Evolutionary conservation across 2,329 filamentous ascomycete species (phyloP), one percentile per base, ranked within the genome.

Genomic region (Bimuria novae-zelandiae): DNA sequence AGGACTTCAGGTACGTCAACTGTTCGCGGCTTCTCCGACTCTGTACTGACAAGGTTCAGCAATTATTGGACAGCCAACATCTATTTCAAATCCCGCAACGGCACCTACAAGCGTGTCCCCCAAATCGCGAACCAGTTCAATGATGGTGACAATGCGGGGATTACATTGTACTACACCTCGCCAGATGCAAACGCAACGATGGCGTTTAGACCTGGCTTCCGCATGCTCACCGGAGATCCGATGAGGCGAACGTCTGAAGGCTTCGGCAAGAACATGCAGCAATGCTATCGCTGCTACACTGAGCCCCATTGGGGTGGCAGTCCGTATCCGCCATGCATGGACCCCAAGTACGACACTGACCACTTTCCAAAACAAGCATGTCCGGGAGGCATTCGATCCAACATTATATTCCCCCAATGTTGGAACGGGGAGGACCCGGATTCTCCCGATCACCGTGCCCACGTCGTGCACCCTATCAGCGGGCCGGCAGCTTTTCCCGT

Each of bases 351-450:
- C 12, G 61, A 79, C 60, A 69, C 65, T 11, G 70, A 77, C 57
- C 49, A 60, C 37, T 68, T 68, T 39, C 65, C 65, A n/a, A 52
- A 41, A 1, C 41, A 58, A 21, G 61, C 63, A 1, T 68, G 65
- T 30, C 50, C 59, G 1, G 62, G 57, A 0, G 65, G 65, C 3
- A 65, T 67, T 22, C 55, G 12, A 48, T 55, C 45, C 41, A 60
- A 43, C 32, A 87, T 78, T 49, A 69, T 74, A 76, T 87, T 89
- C 74, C 87, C 87, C 2, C 87, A 85, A 27, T 68, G 68, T 71
- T 80, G 78, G 78, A 77, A 81, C 52, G 78, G 79, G 50, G 74
- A 73, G 60, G 79, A 79, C 63, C 47, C 77, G 4, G 81, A 83
- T 60, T 80, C 79, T 12, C 52, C 67, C 1, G 78, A 86, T 69